These are phyloP conservation scores for Claviceps sp. DNA, from an alignment of 2,329 filamentous ascomycete genomes.

Conservation along the genomic window DNA sequence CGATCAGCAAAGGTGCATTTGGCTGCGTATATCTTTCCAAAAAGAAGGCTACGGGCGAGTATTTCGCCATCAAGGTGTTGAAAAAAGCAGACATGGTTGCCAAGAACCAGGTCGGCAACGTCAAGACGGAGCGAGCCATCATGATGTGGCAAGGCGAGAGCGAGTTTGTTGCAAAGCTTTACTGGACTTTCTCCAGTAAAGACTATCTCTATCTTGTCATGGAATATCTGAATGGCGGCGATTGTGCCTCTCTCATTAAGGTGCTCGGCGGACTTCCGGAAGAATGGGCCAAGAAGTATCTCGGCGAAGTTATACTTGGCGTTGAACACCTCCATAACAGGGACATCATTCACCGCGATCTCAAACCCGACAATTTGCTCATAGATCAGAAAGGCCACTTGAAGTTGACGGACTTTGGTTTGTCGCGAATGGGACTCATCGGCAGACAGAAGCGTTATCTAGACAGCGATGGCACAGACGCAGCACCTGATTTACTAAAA, in stretches of 20 bases:
- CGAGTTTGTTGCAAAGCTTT: constrained; percentile 96
- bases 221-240: constrained; percentile 96
- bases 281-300: constrained; percentile 96
- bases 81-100: constrained; percentile 99
- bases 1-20: constrained; percentile 97
- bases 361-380: constrained; percentile 93
- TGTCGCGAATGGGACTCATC: constrained; percentile 93
- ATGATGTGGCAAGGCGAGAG: constrained; percentile 99
- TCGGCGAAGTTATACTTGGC: constrained; percentile 91
- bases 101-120: constrained; percentile 98
- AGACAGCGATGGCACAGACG: constrained; percentile 61
- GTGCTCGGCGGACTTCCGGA: constrained; percentile 82
- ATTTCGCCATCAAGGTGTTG: constrained; percentile 95
- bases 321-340: constrained; percentile 90
- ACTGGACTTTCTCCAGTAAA: constrained; percentile 99
- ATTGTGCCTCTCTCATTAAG: constrained; percentile 94
- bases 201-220: constrained; percentile 98
- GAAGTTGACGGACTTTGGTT: constrained; percentile 92
- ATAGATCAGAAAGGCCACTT: constrained; percentile 95
- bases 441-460: constrained; percentile 91
- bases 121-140: constrained; percentile 95
- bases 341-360: constrained; percentile 89
- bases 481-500: constrained; percentile 85
- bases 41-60: constrained; percentile 96
- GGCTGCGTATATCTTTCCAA: constrained; percentile 96